phyloP scores from a whole-genome alignment of 768 basidiomycete genomes.

The Mycena rebaudengoi region DNA sequence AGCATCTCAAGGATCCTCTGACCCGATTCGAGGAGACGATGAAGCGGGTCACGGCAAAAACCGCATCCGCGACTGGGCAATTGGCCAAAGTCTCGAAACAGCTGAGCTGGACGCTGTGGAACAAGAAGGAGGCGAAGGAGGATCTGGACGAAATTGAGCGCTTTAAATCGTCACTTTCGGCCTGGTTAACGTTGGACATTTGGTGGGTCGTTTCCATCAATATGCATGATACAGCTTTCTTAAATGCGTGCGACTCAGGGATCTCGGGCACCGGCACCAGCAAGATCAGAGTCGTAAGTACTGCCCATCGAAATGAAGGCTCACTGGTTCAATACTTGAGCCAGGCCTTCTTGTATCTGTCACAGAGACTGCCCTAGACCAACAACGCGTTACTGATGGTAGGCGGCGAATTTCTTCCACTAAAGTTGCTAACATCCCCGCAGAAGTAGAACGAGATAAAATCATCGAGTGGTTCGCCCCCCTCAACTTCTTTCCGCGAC shows the following conservation, averaged over 20 bases:
- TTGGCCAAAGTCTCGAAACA: not conserved
- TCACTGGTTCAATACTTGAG: too few relatives aligned
- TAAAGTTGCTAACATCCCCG: not conserved
- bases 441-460: not conserved
- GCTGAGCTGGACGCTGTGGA: not conserved
- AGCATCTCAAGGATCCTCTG: not conserved
- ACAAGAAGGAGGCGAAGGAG: not conserved
- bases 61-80: not conserved
- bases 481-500: slow-evolving; percentile 4
- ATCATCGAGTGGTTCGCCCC: slow-evolving; percentile 4
- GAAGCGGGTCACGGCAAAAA: not conserved
- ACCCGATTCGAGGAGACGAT: not conserved
- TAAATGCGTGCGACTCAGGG: not conserved
- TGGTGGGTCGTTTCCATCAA: not conserved
- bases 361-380: too few relatives aligned
- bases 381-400: too few relatives aligned
- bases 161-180: not conserved
- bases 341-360: too few relatives aligned
- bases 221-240: not conserved
- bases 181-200: not conserved
- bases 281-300: not conserved
- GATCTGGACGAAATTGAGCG: not conserved
- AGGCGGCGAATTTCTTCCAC: too few relatives aligned
- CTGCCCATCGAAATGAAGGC: too few relatives aligned
- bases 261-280: not conserved